Base-by-base conservation (phyloP, 768 basidiomycete species). In the Kwoniella dejecticola region DNA sequence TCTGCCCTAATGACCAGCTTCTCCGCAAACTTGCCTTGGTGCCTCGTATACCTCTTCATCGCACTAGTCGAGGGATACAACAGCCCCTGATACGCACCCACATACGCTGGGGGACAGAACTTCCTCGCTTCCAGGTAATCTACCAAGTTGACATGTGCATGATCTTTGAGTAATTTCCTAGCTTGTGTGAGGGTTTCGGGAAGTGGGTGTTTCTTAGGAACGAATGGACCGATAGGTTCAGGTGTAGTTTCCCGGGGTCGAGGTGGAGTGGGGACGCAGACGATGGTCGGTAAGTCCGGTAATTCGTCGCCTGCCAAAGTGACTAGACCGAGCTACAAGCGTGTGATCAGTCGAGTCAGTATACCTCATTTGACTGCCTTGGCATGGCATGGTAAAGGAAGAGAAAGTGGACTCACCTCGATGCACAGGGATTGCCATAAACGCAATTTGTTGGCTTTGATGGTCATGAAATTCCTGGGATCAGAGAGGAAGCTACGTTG, bases 351-450 rank as follows among this genome's bases (percentile, higher is more conserved):
- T 13, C 30, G 7, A 4, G 26, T 49, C 19, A 30, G 19, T 45
- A 19, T 17, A 27, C 24, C 11, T 13, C 10, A 29, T 56, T 15
- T 29, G n/a, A n/a, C n/a, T n/a, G n/a, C n/a, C n/a, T n/a, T n/a
- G n/a, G n/a, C n/a, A n/a, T n/a, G n/a, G n/a, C n/a, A n/a, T n/a
- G n/a, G n/a, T n/a, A n/a, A n/a, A n/a, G 5, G 23, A 23, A 12
- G 31, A 23, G 23, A 47, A 36, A 7, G 10, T 44, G 26, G 6
- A 55, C 68, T 53, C 49, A 75, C 73, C 56, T 75, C 73, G 46
- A 68, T 57, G 40, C 70, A 72, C 19, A 75, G 55, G 1, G 73
- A 68, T 57, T 75, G 73, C 73, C 73, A 75, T 6, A 75, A 56
- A n/a, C 68, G 46, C 11, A 75, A 45, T 40, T 70, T 75, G 48